Base-by-base conservation (phyloP, 768 basidiomycete species). In the Erythrobasidium yunnanense region DNA sequence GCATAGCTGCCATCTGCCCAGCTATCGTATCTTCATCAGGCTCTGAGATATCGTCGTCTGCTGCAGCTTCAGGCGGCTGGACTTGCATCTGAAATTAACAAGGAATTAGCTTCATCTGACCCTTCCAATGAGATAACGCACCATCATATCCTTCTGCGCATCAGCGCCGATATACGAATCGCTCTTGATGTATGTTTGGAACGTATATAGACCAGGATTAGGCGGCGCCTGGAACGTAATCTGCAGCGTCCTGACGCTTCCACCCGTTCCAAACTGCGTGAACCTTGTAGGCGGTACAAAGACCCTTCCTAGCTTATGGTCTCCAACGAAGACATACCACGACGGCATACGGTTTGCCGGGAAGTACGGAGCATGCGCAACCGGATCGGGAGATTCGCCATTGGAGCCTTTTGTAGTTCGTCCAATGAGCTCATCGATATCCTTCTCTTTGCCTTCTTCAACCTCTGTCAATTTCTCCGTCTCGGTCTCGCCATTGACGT, bases 1-100 rank as follows among this genome's bases (percentile, higher is more conserved):
- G 84, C 89, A 99, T 90, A 47, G 85, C 84, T 4, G 92, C 91
- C 89, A 97, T 93, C 79, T 99, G 95, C 6, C 95, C 95, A 3
- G 91, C 95, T 55, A 97, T 78, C 25, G 87, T 83, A 76, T 97
- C 95, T 76, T 97, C 95, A 30, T 97, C 95, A 0, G 95, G 95
- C 53, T 97, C 95, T 0, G 91, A 95, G 69, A 97, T 99, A 66
- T 95, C 92, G 73, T 96, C 91, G 34, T 93, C 92, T 22, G 78
- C 78, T 42, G 85, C 85, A 4, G 84, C 84, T 0, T 78, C 78
- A 11, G 82, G 78, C 45, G 89, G 85, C 57, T 91, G 88, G 33
- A 95, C 86, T 74, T 86, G 86, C 68, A 95, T 83, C 89, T 92
- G 69, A 7, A 69, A n/a, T 23, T n/a, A n/a, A n/a, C 38, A 11